Evolutionary conservation across 306 rosid genomes (phyloP).

Genomic region (Vicia faba): DNA sequence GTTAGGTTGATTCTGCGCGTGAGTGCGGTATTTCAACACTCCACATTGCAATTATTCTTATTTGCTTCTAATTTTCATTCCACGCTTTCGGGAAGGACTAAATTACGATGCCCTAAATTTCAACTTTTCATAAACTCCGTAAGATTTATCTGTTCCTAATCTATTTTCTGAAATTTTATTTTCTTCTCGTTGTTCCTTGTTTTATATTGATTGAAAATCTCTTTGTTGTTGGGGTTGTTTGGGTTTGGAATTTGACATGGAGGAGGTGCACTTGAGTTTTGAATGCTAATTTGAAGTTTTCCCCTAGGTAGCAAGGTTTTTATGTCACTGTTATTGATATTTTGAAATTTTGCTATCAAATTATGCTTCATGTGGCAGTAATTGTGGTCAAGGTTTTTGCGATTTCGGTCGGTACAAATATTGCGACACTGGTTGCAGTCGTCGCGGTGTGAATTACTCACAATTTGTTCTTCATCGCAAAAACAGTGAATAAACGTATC

Average conservation of each 20-base stretch:
- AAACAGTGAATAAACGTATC: too few species aligned
- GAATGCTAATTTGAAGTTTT: background rate
- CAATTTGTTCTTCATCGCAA: too few species aligned
- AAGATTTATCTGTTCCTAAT: constrained; percentile 2
- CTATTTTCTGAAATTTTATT: background rate
- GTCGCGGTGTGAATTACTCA: too few species aligned
- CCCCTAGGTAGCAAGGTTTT: too few species aligned
- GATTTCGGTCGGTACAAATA: too few species aligned
- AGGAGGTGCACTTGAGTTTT: background rate
- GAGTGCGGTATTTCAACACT: background rate
- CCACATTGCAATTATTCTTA: background rate
- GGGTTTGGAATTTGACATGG: background rate
- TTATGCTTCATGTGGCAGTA: background rate
- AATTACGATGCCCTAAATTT: constrained; percentile 9
- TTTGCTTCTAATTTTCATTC: background rate
- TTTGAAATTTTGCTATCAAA: background rate
- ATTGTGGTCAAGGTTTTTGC: background rate
- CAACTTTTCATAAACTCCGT: background rate
- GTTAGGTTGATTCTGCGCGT: constrained; percentile 22
- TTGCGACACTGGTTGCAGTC: too few species aligned
- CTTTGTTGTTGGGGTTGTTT: background rate
- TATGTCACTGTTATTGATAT: background rate
- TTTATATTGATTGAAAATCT: constrained; percentile 8
- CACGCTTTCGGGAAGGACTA: constrained; percentile 7
- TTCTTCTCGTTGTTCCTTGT: background rate